These are phyloP conservation scores for Thraustotheca clavata DNA, from an alignment of 352 stramenopile species.

Conservation along the genomic window DNA sequence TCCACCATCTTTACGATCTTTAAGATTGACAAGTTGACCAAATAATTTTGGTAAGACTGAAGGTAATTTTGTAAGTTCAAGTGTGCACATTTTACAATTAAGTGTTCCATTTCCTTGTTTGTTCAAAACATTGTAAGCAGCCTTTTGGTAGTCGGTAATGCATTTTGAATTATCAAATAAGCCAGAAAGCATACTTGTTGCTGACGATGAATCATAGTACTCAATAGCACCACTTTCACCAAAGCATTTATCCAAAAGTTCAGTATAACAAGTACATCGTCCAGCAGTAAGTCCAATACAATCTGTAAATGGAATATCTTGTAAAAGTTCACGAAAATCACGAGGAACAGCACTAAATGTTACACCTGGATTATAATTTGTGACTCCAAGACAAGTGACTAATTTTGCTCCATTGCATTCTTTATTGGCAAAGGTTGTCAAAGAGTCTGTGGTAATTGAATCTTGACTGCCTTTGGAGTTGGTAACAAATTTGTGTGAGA, in stretches of 20 bases:
- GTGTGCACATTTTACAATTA: slow-evolving; percentile 25
- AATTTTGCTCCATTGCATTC: slow-evolving; percentile 3
- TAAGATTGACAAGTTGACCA: slow-evolving; percentile 25
- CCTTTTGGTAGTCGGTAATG: slow-evolving; percentile 20
- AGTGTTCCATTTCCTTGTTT: slow-evolving; percentile 12
- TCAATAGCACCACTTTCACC: slow-evolving; percentile 6
- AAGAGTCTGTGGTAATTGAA: not conserved
- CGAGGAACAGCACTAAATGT: slow-evolving; percentile 2
- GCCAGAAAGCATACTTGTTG: not conserved
- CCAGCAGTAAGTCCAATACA: not conserved
- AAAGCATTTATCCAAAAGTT: slow-evolving; percentile 7
- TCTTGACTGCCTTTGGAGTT: not conserved
- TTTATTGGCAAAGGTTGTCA: not conserved
- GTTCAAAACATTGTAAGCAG: slow-evolving; percentile 12
- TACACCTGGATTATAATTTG: not conserved
- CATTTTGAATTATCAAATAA: slow-evolving; percentile 23
- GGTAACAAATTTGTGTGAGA: not conserved
- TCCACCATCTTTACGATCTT: slow-evolving; percentile 51
- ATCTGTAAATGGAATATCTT: not conserved
- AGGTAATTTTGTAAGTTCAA: slow-evolving; percentile 18
- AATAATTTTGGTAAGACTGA: not conserved
- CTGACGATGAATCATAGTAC: slow-evolving; percentile 10
- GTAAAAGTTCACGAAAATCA: slow-evolving; percentile 16
- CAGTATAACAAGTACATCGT: slow-evolving; percentile 11
- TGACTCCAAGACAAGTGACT: slow-evolving; percentile 15